A percentile compares a stretch with the other conserved stretches of the same genome.
Evolutionary conservation across 2,329 filamentous ascomycete species (phyloP).

Genomic region (Xylariaceae sp.): DNA sequence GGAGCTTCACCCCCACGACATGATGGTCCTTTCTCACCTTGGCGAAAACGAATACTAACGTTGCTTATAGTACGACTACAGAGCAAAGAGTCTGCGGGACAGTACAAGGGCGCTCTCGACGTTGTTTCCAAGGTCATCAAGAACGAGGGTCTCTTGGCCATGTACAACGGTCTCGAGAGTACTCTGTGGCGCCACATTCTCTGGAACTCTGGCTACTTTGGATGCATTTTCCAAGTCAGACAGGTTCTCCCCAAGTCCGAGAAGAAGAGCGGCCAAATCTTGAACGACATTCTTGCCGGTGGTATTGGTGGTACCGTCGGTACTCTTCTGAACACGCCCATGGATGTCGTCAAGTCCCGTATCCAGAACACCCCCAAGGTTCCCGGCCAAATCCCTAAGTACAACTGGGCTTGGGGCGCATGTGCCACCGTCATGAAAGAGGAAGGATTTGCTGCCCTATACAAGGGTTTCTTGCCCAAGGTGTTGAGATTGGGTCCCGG

Average conservation of each 20-base stretch:
- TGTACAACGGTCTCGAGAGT: constrained; percentile 96
- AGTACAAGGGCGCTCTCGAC: constrained; percentile 78
- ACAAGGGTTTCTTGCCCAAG: constrained; percentile 98
- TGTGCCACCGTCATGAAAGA: constrained; percentile 83
- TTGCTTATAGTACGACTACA: constrained; percentile 68
- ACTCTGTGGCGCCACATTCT: constrained; percentile 93
- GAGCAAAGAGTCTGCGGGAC: constrained; percentile 86
- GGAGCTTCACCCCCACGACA: background rate
- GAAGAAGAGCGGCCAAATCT: constrained; percentile 73
- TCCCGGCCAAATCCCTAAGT: constrained; percentile 78
- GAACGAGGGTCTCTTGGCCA: constrained; percentile 75
- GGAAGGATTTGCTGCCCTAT: constrained; percentile 85
- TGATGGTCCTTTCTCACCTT: background rate
- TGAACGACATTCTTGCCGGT: constrained; percentile 84
- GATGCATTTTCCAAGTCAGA: constrained; percentile 96
- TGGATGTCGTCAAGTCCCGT: constrained; percentile 72
- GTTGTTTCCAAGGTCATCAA: constrained; percentile 75
- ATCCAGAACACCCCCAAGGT: constrained; percentile 92
- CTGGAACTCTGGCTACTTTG: constrained; percentile 56
- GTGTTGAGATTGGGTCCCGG: constrained; percentile 63
- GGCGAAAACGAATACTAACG: constrained; percentile 6
- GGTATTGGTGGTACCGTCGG: constrained; percentile 80
- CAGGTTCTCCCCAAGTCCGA: constrained; percentile 74
- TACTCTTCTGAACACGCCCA: constrained; percentile 78
- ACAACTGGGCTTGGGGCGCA: constrained; percentile 96